Evolutionary conservation across 2,329 filamentous ascomycete species (phyloP).

Genomic region (Botrytis porri): DNA sequence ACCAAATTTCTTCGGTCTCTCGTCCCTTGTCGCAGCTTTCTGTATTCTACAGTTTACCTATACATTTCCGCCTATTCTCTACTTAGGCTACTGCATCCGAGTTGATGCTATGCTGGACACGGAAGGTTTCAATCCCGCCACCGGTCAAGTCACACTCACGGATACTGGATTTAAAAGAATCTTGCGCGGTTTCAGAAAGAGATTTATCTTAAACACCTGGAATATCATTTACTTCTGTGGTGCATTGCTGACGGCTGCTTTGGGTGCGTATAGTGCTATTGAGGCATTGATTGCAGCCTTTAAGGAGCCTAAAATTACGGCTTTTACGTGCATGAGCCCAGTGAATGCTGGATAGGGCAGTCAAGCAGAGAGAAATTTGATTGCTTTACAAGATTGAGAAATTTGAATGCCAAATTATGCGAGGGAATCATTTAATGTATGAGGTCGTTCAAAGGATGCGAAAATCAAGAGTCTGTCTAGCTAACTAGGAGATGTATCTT

Average conservation of each 20-base stretch:
- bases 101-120: conserved; percentile 32
- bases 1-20: conserved; percentile 42
- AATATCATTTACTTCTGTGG: conserved; percentile 30
- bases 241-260: conserved; percentile 26
- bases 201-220: conserved; percentile 25
- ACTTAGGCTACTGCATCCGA: conserved; percentile 32
- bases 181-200: conserved; percentile 26
- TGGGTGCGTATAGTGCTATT: conserved; percentile 36
- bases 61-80: conserved; percentile 44
- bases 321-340: conserved; percentile 29
- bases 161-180: conserved; percentile 21
- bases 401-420: neutral
- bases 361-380: neutral
- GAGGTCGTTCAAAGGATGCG: neutral
- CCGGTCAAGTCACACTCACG: conserved; percentile 20
- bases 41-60: conserved; percentile 48
- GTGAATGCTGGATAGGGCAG: neutral
- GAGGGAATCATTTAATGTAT: too few relatives aligned
- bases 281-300: conserved; percentile 37
- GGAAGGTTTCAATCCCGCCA: conserved; percentile 35
- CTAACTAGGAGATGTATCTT: neutral
- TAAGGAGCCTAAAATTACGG: conserved; percentile 26
- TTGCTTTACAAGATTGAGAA: neutral
- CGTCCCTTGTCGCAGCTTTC: conserved; percentile 43
- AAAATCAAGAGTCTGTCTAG: neutral